Conservation (phyloP, 2,329 filamentous ascomycete species). For the Fusarium haematococcum region DNA sequence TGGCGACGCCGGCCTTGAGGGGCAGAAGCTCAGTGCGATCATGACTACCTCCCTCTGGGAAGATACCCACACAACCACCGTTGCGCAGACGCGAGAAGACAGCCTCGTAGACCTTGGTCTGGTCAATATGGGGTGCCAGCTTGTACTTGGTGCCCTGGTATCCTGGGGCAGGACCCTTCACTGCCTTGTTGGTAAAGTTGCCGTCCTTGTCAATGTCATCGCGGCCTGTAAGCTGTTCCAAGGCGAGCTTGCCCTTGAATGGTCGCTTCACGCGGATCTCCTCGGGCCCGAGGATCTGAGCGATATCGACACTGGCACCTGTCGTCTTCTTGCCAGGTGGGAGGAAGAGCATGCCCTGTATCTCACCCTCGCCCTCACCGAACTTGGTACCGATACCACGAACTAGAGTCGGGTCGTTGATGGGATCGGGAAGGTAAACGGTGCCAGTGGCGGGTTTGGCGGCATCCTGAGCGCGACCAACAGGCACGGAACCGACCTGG, state of each 20-base stretch:
- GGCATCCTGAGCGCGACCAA: constrained; percentile 89
- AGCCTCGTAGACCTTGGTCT: constrained; percentile 91
- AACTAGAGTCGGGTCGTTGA: constrained; percentile 84
- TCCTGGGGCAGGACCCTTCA: constrained; percentile 66
- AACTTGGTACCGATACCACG: constrained; percentile 87
- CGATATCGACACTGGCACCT: constrained; percentile 85
- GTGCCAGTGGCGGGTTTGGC: constrained; percentile 83
- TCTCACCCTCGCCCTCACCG: constrained; percentile 74
- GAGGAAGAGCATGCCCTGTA: constrained; percentile 87
- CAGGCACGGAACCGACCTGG: constrained; percentile 90
- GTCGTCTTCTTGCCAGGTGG: constrained; percentile 83
- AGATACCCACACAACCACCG: constrained; percentile 94
- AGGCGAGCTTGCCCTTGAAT: constrained; percentile 80
- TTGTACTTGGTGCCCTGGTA: constrained; percentile 87
- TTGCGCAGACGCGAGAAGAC: constrained; percentile 86
- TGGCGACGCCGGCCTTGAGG: constrained; percentile 94
- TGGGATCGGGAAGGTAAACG: constrained; percentile 89
- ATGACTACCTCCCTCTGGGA: constrained; percentile 96
- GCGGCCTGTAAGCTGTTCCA: constrained; percentile 85
- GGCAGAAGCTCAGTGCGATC: constrained; percentile 92
- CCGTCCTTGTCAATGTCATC: constrained; percentile 77
- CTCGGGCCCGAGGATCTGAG: constrained; percentile 81
- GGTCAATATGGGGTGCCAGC: constrained; percentile 91
- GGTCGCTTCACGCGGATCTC: constrained; percentile 89
- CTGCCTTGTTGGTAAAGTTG: constrained; percentile 67